Evolutionary conservation across 2,329 filamentous ascomycete genomes (phyloP), one percentile per base, ranked within the genome.

Genomic region (Drechslerella coelobrocha): DNA sequence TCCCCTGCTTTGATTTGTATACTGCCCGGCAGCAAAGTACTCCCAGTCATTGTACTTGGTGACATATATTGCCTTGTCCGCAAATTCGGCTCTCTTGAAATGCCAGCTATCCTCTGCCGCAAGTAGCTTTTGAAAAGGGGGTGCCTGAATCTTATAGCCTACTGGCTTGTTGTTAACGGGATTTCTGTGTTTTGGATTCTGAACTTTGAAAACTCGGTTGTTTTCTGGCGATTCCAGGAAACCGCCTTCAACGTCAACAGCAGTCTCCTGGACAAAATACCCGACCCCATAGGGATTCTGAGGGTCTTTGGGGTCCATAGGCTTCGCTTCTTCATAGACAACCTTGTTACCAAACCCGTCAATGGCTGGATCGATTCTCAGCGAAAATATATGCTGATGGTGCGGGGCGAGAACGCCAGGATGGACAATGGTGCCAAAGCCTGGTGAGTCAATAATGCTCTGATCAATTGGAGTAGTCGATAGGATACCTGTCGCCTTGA

Each of bases 311-410:
- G 85, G 84, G n/a, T 71, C 66, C 81, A 89, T 85, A 0, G 87
- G 78, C 56, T 85, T 82, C 1, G 84, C 84, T 75, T 87, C 85
- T 62, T 84, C 81, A 75, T 88, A 84, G 61, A 84, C 81, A 26
- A 86, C 77, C 0, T 82, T 79, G 75, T 86, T 86, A 23, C 79
- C 78, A 69, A 82, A 81, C 0, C 86, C 85, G 66, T 85, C 85
- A 52, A 86, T 80, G 73, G 84, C 84, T n/a, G 86, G 85, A 75
- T 88, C 86, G 10, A 88, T 80, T 7, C 86, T 83, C 3, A 88
- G 81, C 2, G 84, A 87, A 79, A 92, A 91, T 77, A 91, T 89
- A 78, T 92, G 89, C 76, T 92, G 89, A 76, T 92, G 89, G 78
- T 89, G 86, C 0, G 82, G 81, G 1, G 87, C 88, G 31, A 91